Base-by-base conservation (phyloP, 495 filamentous ascomycete species). In the Entonaema liquescens region DNA sequence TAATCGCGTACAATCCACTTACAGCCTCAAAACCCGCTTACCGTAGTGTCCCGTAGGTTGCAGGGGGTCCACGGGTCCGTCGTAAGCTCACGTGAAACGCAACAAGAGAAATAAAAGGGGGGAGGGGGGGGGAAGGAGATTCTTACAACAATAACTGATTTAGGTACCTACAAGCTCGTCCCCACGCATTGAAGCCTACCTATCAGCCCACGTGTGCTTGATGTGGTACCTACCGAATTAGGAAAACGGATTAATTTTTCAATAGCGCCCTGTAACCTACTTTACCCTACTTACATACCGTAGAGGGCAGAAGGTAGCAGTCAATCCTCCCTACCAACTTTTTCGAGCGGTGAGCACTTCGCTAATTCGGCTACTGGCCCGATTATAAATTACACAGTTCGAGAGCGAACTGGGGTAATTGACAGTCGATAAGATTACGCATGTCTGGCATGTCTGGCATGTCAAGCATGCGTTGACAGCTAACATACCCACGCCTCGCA, bases 171-270 rank as follows among this genome's bases (percentile, higher is more conserved):
- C 31, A 53, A 53, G 12, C 49, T 47, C 17, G 21, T 23, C 29
- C 54, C 12, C 29, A 57, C 65, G 36, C 47, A 71, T 67, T 54
- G 56, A 72, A 55, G n/a, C n/a, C n/a, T n/a, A n/a, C 65, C 59
- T 67, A 60, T 64, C 59, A 61, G 44, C 49, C 58, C 55, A 59
- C 64, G 58, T 62, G 42, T 50, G 23, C 54, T 33, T 59, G 40
- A 65, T 57, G 35, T 62, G 44, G 65, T 66, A 73, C 65, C 65
- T 73, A 49, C 70, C 65, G 49, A 26, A 73, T 68, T 62, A 33
- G 62, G 65, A 66, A 66, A 26, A 15, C 62, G 55, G 69, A 17
- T 60, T 53, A 17, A 63, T 44, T 28, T 19, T 44, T 13, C n/a
- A 44, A 59, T 17, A 56, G 17, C 29, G 29, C 29, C 29, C n/a